Evolutionary conservation across 768 basidiomycete species (phyloP), one percentile per base, ranked within the genome.

Genomic region (Auriscalpium orientale): DNA sequence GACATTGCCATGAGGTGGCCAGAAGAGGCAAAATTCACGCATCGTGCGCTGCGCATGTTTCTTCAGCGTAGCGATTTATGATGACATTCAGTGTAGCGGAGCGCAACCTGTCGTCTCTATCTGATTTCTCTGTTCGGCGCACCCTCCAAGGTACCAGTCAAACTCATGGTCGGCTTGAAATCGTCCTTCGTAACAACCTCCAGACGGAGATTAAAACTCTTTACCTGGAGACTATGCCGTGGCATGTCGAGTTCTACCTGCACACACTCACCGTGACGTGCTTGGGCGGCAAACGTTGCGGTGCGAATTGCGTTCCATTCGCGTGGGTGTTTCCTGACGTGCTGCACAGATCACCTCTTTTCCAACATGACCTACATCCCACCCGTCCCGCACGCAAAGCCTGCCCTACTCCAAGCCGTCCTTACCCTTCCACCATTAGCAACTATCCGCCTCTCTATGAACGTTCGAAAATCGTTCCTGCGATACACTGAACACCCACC

Each of bases 401-500:
- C 97, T 1, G 86, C 89, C 8, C 84, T 85, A 6, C 76, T 98
- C 46, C 87, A 95, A 69, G 76, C 83, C 6, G 66, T 77, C 18
- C 70, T 98, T 13, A 76, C 70, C 2, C 67, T 98, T n/a, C 92
- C 94, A 0, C 74, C 90, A 8, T 72, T 74, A 38, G 77, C 79
- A 56, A 85, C 81, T 0, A 66, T 92, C 7, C 75, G 76, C 8
- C 71, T 98, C 53, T 79, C 76, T 16, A 76, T 95, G 67, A 87
- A 87, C 36, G 83, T 93, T 64, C 77, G 80, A 37, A 93, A 93
- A 67, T 80, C 87, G 1, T 97, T 94, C 66, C 72, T 99, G 54
- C 83, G 87, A 51, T 98, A 98, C 68, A 95, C 92, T 11, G 95
- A 98, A 65, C 95, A 98, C 68, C 93, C 89, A 10, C 93, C 95